These are phyloP conservation scores for Ophiostoma sp. DNA, from an alignment of 2,329 filamentous ascomycete genomes.

Conservation along the genomic window DNA sequence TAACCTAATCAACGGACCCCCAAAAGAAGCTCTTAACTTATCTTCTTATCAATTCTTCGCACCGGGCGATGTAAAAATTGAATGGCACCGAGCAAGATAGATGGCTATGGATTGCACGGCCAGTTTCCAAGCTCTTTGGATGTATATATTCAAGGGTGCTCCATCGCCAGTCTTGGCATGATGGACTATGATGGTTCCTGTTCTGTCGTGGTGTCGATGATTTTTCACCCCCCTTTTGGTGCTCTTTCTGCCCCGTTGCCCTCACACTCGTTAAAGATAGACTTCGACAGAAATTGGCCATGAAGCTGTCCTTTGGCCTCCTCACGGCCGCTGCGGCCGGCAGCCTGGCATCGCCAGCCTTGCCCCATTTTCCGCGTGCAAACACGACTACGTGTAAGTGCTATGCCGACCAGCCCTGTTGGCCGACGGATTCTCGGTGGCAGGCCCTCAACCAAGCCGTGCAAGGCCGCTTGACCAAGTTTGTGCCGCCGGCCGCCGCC, in stretches of 20 bases:
- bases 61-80: no score
- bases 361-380: background rate
- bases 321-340: background rate
- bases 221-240: background rate
- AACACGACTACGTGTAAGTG: slow-evolving; percentile 33
- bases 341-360: background rate
- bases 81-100: background rate
- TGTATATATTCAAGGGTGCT: background rate
- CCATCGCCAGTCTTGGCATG: background rate
- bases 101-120: background rate
- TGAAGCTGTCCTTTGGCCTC: slow-evolving; percentile 14
- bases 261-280: background rate
- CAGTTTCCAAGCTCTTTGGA: background rate
- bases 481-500: slow-evolving; percentile 18
- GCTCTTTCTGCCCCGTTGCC: background rate
- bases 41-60: background rate
- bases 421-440: slow-evolving; percentile 25
- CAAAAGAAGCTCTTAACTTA: background rate
- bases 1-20: slow-evolving; percentile 20
- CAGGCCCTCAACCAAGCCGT: slow-evolving; percentile 25
- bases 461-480: slow-evolving; percentile 24
- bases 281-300: background rate
- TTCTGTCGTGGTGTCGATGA: background rate
- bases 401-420: slow-evolving; percentile 23
- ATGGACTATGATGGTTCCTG: background rate